phyloP scores from a whole-genome alignment of 2,329 filamentous ascomycete genomes.

The Leptographium lundbergii region DNA sequence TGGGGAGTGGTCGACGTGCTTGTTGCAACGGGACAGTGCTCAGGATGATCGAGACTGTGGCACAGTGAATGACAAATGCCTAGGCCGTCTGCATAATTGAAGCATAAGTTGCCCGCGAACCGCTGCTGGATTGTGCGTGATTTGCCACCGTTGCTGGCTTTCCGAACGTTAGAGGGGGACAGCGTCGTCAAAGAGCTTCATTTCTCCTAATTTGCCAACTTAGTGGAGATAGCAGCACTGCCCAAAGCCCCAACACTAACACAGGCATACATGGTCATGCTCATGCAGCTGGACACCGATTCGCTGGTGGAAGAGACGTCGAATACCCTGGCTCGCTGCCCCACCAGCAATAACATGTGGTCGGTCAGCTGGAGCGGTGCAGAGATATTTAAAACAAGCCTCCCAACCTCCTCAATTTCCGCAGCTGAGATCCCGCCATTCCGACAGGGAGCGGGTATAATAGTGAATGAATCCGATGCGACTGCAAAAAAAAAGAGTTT shows the following conservation, averaged over 20 bases:
- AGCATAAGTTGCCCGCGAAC: not conserved
- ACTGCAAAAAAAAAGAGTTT: not conserved
- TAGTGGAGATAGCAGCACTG: not conserved
- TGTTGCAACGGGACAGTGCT: not conserved
- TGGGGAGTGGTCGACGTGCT: not conserved
- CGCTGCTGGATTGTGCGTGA: not conserved
- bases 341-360: not conserved
- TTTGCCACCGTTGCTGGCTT: not conserved
- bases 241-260: not conserved
- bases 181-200: not conserved
- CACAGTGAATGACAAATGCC: not conserved
- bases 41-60: not conserved
- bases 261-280: not conserved
- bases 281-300: not conserved
- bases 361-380: not conserved
- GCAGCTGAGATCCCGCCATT: not conserved
- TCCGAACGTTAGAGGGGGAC: too few relatives aligned
- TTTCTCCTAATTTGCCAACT: not conserved
- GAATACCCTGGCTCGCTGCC: not conserved
- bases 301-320: not conserved
- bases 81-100: not conserved
- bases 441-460: not conserved
- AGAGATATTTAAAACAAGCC: not conserved
- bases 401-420: slow-evolving; percentile 1
- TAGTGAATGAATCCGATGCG: not conserved